Conservation (phyloP, 345 rosid genomes). For the Eucalyptus camaldulensis region DNA sequence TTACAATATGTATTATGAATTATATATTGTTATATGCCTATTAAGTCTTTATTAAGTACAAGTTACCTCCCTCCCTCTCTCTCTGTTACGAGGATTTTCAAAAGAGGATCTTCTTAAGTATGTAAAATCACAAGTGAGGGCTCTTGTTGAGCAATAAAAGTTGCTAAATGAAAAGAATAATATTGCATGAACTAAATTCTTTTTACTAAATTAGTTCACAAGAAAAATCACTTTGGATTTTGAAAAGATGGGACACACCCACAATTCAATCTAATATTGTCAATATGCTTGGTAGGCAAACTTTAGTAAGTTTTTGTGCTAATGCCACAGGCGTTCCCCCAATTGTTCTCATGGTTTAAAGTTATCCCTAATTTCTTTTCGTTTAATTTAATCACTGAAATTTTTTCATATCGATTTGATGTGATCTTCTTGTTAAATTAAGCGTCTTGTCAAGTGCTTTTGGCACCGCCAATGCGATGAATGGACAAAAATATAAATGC, state of each 20-base stretch:
- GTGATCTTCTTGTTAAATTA: too few relatives aligned
- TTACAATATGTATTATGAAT: too few relatives aligned
- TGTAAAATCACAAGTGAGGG: background rate
- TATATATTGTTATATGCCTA: too few relatives aligned
- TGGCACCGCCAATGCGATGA: background rate
- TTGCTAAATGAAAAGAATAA: background rate
- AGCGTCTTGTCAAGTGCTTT: background rate
- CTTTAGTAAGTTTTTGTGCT: background rate
- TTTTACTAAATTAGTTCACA: background rate
- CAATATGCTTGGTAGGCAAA: background rate
- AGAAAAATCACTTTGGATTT: too few relatives aligned
- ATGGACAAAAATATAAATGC: background rate
- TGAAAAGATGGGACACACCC: too few relatives aligned
- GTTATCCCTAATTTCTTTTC: background rate
- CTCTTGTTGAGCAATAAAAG: background rate
- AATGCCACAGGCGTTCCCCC: background rate
- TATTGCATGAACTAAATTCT: background rate
- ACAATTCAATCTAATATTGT: too few relatives aligned
- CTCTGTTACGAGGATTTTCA: background rate
- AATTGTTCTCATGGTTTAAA: background rate
- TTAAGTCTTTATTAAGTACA: too few relatives aligned
- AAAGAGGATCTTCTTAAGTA: background rate
- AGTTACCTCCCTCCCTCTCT: too few relatives aligned
- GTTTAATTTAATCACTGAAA: background rate
- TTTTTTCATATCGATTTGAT: too few relatives aligned